Evolutionary conservation across 2,329 filamentous ascomycete species (phyloP), one percentile per base, ranked within the genome.

Genomic region (Hymenoscyphus infarciens): DNA sequence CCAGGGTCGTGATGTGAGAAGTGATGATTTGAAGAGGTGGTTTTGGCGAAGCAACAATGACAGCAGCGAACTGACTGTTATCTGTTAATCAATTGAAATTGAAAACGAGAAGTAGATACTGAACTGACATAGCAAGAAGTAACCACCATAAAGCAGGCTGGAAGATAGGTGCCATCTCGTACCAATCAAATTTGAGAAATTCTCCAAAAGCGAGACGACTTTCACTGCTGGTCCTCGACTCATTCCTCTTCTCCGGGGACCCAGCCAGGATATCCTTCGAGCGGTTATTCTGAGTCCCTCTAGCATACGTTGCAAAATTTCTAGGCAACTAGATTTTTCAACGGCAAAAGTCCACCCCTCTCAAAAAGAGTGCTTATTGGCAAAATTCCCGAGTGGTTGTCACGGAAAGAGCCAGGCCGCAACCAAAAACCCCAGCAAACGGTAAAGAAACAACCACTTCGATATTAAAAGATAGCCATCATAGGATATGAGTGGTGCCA

Each of bases 1-100:
- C 64, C 59, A 68, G 60, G 7, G 61, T 69, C 13, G 61, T 68
- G 52, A 67, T 58, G 19, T 60, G 63, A 49, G 62, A 59, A n/a
- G 64, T 56, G 16, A 38, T 56, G 53, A 61, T 11, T 55, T 65
- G 45, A 62, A 61, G 35, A 63, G 52, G 42, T 49, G n/a, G 42
- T 22, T 52, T 52, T 25, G 45, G 45, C 45, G 45, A 27, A 52
- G 7, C n/a, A 19, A 22, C 42, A 49, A 56, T 27, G 22, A 45
- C 33, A 39, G 27, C 45, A 42, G 55, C 57, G 25, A n/a, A 56
- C 25, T 56, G 57, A 15, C 61, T 63, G 31, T 25, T 15, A 22
- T 22, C 7, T 31, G 45, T 62, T 7, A 62, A 56, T 16, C 13
- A 38, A 38, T 38, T 38, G 29, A 15, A 38, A 15, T 38, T 52